Base-by-base conservation (phyloP, 2,329 filamentous ascomycete genomes). In the Emydomyces testavorans region DNA sequence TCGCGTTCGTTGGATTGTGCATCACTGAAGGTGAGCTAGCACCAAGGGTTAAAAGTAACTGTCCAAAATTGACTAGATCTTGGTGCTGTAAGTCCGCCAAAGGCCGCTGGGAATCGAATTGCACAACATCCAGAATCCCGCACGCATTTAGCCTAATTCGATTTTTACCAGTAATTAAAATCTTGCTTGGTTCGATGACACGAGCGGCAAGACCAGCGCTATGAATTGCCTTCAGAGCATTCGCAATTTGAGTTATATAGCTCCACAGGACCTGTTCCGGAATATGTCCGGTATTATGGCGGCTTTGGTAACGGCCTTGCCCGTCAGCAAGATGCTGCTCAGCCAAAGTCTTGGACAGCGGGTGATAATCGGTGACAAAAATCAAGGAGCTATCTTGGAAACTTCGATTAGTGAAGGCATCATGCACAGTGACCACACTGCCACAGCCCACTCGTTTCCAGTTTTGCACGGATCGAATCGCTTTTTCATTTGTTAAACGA, bases 351-450 rank as follows among this genome's bases (percentile, higher is more conserved):
- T 92, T 93, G 2, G 90, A 86, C 16, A 92, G 74, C 1, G 92
- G 90, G 59, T 92, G 85, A 60, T 94, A 98, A 63, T 94, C 87
- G 52, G 87, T 92, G 20, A 94, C 88, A 59, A 98, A 84, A 41
- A 98, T 83, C 47, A 98, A 75, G 2, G 92, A 96, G 65, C 86
- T 94, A 63, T 96, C 92, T 48, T 87, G 86, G 64, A 98, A 98
- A 21, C 83, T 85, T 52, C 88, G 76, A 10, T 87, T 93, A 0
- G 92, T 98, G 60, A 98, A 98, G 0, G 86, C 87, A 65, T 95
- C 88, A 58, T 94, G 82, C 6, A 94, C 78, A 0, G 82, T 83
- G 24, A 96, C 90, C 16, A 96, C 78, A 54, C 80, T 86, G 49
- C 81, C 83, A 58, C 83, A 90, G 60, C 78, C 77, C 41, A 98